Percentiles rank a stretch among this genome's conserved stretches.
phyloP scores from a whole-genome alignment of 306 rosid species.

The Casuarina equisetifolia region DNA sequence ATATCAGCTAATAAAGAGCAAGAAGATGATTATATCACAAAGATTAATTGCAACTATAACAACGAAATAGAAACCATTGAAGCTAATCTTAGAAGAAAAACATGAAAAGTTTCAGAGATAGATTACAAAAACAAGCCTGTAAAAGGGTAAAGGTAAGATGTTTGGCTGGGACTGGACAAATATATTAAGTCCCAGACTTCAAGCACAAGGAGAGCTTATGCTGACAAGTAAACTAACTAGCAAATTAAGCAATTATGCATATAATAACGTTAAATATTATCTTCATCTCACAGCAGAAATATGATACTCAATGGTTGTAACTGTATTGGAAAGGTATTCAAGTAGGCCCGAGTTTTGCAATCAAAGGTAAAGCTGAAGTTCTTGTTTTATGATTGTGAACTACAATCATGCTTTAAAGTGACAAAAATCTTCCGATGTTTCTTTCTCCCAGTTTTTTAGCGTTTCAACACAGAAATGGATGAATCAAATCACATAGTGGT shows the following conservation, averaged over 20 bases:
- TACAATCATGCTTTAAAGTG: neutral
- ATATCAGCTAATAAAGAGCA: conserved; percentile 38
- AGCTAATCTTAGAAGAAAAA: neutral
- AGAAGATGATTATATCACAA: conserved; percentile 23
- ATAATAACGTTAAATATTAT: conserved; percentile 8
- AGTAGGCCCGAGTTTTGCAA: neutral
- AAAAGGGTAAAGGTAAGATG: neutral
- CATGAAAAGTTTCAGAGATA: neutral
- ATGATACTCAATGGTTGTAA: neutral
- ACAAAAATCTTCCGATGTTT: neutral
- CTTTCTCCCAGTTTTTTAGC: neutral
- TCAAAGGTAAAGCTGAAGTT: neutral
- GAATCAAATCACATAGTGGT: neutral
- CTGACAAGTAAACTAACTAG: neutral
- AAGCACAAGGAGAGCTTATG: neutral
- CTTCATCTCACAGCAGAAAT: neutral
- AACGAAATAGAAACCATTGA: neutral
- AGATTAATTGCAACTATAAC: neutral
- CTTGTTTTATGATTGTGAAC: neutral
- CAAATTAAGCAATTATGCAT: neutral
- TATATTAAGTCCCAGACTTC: neutral
- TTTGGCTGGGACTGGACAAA: neutral
- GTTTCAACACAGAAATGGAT: neutral
- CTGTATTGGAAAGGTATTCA: neutral
- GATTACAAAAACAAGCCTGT: neutral